These are phyloP conservation scores for Polyporus tsugae DNA, from an alignment of 1,284 basidiomycete genomes.

Conservation along the genomic window DNA sequence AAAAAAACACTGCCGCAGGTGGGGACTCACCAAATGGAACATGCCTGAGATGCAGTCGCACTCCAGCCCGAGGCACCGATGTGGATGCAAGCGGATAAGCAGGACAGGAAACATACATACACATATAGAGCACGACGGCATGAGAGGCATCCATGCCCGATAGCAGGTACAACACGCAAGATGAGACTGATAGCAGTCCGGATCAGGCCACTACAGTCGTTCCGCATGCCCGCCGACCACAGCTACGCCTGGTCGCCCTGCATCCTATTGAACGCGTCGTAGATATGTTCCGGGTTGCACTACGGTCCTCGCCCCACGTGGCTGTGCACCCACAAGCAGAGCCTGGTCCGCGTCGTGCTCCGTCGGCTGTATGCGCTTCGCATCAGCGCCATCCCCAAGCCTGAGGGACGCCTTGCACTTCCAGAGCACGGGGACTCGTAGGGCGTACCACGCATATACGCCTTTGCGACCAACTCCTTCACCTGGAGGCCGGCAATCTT, in stretches of 20 bases:
- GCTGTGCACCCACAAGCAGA: conserved; percentile 78
- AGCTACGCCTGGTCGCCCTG: conserved; percentile 84
- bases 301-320: conserved; percentile 81
- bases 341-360: conserved; percentile 64
- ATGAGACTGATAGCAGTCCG: no score
- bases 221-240: no score
- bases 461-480: conserved; percentile 81
- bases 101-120: no score
- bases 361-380: conserved; percentile 70
- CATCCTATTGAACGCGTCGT: conserved; percentile 88
- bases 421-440: conserved; percentile 64
- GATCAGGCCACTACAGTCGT: no score
- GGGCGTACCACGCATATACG: conserved; percentile 66
- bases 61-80: no score
- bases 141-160: no score
- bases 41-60: no score
- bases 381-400: conserved; percentile 46
- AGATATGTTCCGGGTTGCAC: conserved; percentile 85
- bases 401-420: conserved; percentile 67
- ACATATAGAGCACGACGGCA: no score
- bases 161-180: no score
- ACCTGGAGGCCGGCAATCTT: conserved; percentile 88
- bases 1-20: no score
- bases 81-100: no score
- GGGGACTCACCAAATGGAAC: no score